These are phyloP conservation scores for Globisporangium spinosum DNA, from an alignment of 352 stramenopile species.

Conservation along the genomic window DNA sequence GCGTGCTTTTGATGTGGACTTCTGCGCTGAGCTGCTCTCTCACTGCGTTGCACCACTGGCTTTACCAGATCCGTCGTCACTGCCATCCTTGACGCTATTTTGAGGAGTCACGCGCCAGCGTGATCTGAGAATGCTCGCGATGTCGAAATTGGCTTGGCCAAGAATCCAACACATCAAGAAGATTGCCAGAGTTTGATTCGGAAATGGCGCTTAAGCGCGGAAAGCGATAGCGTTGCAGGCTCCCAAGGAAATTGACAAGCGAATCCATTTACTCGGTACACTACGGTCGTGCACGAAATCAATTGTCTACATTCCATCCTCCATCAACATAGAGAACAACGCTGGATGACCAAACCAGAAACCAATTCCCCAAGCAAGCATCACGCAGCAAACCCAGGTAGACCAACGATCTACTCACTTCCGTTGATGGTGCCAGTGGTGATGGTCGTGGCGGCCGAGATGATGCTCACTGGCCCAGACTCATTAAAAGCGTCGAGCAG, in stretches of 20 bases:
- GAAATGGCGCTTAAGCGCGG: too few species aligned
- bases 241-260: too few species aligned
- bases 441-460: background rate
- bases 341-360: background rate
- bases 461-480: background rate
- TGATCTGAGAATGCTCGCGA: too few species aligned
- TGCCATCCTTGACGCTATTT: background rate
- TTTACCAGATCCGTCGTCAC: too few species aligned
- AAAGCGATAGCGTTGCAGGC: too few species aligned
- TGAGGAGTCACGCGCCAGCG: background rate
- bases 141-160: background rate
- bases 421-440: background rate
- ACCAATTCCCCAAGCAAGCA: background rate
- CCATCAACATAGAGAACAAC: background rate
- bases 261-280: background rate
- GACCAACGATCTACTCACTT: background rate
- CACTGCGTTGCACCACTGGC: too few species aligned
- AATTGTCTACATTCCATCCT: background rate
- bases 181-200: background rate
- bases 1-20: background rate
- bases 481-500: conserved; percentile 10
- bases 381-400: background rate
- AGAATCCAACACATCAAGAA: background rate
- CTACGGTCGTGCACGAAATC: background rate
- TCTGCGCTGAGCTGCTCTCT: too few species aligned